Evolutionary conservation across 176 grass and related monocot genomes (phyloP).

Genomic region (Carex myosuroides): DNA sequence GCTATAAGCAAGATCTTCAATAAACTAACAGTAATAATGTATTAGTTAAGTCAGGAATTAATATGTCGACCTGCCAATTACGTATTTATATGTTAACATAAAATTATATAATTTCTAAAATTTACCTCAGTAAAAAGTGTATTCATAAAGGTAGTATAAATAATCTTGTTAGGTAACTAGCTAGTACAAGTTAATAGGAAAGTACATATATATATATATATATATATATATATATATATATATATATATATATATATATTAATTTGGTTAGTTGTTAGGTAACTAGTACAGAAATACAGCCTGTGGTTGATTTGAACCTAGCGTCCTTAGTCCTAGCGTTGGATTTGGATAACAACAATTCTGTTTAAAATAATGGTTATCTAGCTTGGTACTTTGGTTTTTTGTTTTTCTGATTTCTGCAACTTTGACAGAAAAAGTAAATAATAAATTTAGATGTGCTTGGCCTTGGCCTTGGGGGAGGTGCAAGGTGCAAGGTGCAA

Average conservation of each 20-base stretch:
- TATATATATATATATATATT: neutral
- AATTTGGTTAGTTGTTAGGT: neutral
- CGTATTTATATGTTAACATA: neutral
- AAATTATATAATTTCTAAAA: neutral
- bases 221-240: neutral
- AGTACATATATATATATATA: neutral
- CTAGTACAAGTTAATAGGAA: neutral
- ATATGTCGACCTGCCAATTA: neutral
- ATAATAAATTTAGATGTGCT: neutral
- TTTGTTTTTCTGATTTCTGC: neutral
- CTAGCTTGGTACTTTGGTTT: too few relatives aligned
- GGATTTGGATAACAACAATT: neutral
- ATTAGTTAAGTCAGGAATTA: neutral
- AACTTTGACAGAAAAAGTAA: neutral
- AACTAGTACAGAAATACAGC: neutral
- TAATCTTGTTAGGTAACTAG: too few relatives aligned
- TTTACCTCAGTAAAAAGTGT: neutral
- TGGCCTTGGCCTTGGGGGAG: constrained; percentile 21
- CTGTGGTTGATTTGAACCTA: neutral
- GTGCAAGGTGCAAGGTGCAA: constrained; percentile 17
- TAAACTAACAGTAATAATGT: neutral
- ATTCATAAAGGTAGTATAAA: neutral
- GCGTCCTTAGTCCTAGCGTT: too few relatives aligned
- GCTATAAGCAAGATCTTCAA: neutral
- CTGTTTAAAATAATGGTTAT: neutral